Evolutionary conservation across 176 grass and related monocot genomes (phyloP), one percentile per base, ranked within the genome.

Genomic region (Typha latifolia): DNA sequence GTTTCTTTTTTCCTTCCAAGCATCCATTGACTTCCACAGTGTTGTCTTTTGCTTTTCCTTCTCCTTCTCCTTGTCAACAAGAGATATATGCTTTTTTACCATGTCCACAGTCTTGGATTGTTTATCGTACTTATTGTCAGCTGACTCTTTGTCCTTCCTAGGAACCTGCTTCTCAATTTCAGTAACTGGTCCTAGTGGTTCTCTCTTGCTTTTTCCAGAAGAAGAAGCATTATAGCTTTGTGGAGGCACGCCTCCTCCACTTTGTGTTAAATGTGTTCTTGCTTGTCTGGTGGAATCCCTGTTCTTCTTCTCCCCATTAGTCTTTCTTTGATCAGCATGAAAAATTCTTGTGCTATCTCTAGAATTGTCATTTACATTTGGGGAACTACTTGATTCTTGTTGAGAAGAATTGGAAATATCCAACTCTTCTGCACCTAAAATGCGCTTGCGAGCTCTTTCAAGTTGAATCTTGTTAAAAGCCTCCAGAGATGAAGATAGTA

Each of bases 1-100:
- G 70, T 99, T 99, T 82, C 94, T 82, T 75, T 87, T 99, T 78
- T 93, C 94, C 55, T 99, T 99, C 94, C 94, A 99, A 73, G 94
- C 94, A 84, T 99, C 81, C 88, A 99, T 87, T 2, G 83, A 84
- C 63, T 85, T 99, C 94, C 94, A 92, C 22, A 79, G 73, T 61
- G 69, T 51, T 56, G 78, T 62, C 69, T 80, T 84, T 70, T 81
- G 83, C 71, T 84, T 96, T 50, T 88, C 74, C 20, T 76, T 76
- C 15, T 76, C 51, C 49, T 49, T 75, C 61, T 72, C 81, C 59
- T 96, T 90, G 56, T 87, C 84, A 71, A 79, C 56, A 76, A 73
- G 71, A 57, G 61, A 4, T 2, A 3, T 70, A 23, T 72, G 71
- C 59, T 62, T 91, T 81, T 84, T 86, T 23, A 62, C 66, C 61